These are phyloP conservation scores for Boletus tomentosulus DNA, from an alignment of 768 basidiomycete species.

Conservation along the genomic window DNA sequence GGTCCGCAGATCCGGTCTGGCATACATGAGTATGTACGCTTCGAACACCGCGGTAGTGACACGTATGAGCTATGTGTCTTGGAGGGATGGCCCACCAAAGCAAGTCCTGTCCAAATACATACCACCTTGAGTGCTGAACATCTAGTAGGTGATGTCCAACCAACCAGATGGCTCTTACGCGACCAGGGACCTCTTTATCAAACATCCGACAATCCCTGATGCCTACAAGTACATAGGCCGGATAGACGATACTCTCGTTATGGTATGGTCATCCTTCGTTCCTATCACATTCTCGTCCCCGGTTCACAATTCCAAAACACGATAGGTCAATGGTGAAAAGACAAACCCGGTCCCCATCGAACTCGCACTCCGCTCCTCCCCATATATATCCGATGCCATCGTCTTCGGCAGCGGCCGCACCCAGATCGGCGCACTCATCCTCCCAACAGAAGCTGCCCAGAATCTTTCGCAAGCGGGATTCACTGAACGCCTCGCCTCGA, in stretches of 20 bases:
- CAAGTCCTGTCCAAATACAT: conserved; percentile 14
- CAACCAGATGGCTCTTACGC: conserved; percentile 51
- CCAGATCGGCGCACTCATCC: conserved; percentile 49
- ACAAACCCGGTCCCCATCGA: conserved; percentile 56
- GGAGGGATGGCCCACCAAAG: conserved; percentile 51
- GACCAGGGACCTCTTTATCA: conserved; percentile 50
- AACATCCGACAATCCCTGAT: conserved; percentile 40
- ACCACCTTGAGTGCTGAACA: background rate
- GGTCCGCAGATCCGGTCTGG: conserved; percentile 16
- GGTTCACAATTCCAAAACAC: background rate
- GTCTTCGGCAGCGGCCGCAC: conserved; percentile 49
- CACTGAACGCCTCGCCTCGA: conserved; percentile 37
- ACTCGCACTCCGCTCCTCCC: conserved; percentile 43
- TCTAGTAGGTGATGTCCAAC: conserved; percentile 32
- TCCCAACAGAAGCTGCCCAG: conserved; percentile 40
- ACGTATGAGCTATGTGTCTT: conserved; percentile 47
- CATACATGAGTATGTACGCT: conserved; percentile 34
- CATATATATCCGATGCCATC: conserved; percentile 47
- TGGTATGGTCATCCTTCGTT: conserved; percentile 11
- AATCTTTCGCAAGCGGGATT: conserved; percentile 26
- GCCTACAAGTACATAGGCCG: conserved; percentile 50
- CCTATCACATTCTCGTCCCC: background rate
- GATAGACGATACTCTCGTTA: conserved; percentile 51
- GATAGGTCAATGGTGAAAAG: conserved; percentile 46
- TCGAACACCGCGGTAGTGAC: conserved; percentile 40